Percentiles rank a stretch among this genome's conserved stretches.
Conservation (phyloP, 345 rosid species). For the Boechera retrofracta region DNA sequence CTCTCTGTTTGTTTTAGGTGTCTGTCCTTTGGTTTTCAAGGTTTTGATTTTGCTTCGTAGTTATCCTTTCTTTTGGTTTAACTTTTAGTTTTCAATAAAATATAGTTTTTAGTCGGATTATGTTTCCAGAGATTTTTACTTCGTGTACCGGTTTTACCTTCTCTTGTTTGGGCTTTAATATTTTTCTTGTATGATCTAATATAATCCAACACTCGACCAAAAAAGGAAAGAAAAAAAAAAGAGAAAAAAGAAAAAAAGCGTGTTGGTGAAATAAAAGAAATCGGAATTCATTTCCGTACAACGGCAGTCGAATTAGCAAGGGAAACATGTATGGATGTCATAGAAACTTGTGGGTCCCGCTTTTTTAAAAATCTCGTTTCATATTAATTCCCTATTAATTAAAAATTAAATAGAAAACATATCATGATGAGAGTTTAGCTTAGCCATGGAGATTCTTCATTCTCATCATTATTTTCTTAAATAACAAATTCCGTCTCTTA, state of each 20-base stretch:
- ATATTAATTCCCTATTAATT: background rate
- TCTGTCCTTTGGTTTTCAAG: no score
- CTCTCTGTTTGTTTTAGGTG: no score
- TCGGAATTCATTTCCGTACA: background rate
- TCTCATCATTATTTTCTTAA: constrained; percentile 14
- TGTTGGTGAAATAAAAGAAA: constrained; percentile 1
- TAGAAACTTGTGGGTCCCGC: constrained; percentile 40
- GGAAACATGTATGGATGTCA: constrained; percentile 22
- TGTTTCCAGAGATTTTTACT: no score
- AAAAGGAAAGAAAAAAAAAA: no score
- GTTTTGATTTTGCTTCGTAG: no score
- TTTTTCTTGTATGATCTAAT: no score
- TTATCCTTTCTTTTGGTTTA: no score
- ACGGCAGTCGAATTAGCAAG: background rate
- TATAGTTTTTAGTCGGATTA: no score
- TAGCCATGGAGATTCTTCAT: constrained; percentile 34
- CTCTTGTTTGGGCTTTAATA: no score
- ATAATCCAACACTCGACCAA: no score
- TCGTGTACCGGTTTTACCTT: no score
- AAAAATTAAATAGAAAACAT: background rate
- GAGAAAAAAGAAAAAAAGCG: background rate
- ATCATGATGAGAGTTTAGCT: constrained; percentile 13
- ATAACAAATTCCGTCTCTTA: background rate
- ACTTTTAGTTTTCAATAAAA: no score
- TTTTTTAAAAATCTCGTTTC: background rate